Evolutionary conservation across 768 basidiomycete genomes (phyloP), one percentile per base, ranked within the genome.

Genomic region (Calocera cornea): DNA sequence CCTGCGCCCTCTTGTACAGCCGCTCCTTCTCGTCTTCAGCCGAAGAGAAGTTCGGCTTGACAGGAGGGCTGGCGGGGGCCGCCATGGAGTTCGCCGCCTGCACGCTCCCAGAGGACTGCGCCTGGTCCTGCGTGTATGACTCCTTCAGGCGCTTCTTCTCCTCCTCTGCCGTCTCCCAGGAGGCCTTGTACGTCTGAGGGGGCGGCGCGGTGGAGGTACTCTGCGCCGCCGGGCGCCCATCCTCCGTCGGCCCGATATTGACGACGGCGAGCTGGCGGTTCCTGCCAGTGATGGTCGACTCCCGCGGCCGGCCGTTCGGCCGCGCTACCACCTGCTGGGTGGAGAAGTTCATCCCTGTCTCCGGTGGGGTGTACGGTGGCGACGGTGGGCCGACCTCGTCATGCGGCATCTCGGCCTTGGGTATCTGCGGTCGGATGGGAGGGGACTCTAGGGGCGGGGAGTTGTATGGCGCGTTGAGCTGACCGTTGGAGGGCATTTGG

Each of bases 81-180:
- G 41, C 31, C 41, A 17, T 65, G 29, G 1, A 17, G 17, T 1
- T 41, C 10, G 66, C 2, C 16, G 36, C 17, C 34, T 63, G 49
- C 10, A 14, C 38, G 49, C 40, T 64, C 1, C 36, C 36, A 11
- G 49, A 40, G 40, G 41, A 31, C n/a, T 41, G 44, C 5, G 22
- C 64, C 27, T 29, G 27, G 5, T 33, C 33, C 41, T 69, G 38
- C 50, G 44, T 50, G 2, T 22, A 34, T 14, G 49, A 31, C 22
- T 70, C 63, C 36, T 63, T 64, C 49, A 80, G 67, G 41, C 71
- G 64, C 68, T 70, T 75, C 74, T 83, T 83, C 68, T 83, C 82
- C 50, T 81, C 77, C 70, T 81, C 83, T 2, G 81, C 82, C 1
- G 74, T 75, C 22, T 60, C 54, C 54, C 54, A 60, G 19, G 54